phyloP scores from a whole-genome alignment of 2,329 filamentous ascomycete genomes.

The Pyrenophora seminiperda region DNA sequence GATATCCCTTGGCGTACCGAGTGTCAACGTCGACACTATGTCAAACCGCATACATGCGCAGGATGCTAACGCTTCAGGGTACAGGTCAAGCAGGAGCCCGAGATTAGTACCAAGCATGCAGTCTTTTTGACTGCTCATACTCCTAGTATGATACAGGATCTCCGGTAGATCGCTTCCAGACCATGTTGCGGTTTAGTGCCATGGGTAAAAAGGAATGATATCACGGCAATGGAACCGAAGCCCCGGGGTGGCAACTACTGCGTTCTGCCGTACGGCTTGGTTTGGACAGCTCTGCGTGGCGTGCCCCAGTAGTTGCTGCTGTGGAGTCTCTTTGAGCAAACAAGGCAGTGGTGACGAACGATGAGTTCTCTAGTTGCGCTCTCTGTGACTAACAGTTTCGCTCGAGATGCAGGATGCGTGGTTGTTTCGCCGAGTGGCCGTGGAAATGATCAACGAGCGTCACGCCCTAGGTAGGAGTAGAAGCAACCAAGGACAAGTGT shows the following conservation, averaged over 20 bases:
- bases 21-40: background rate
- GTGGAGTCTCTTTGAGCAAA: slow-evolving; percentile 1
- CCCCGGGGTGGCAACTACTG: background rate
- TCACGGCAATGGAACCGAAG: background rate
- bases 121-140: no score
- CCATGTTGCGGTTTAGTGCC: background rate
- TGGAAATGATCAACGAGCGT: slow-evolving; percentile 11
- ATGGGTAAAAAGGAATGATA: background rate
- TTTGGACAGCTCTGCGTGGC: slow-evolving; percentile 6
- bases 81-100: background rate
- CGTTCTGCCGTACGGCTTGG: slow-evolving; percentile 15
- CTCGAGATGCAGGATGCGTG: slow-evolving; percentile 17
- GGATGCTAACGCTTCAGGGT: background rate
- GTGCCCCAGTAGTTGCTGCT: slow-evolving; percentile 5
- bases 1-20: background rate
- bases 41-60: background rate
- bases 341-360: slow-evolving; percentile 10
- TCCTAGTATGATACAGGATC: background rate
- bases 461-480: no score
- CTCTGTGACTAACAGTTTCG: slow-evolving; percentile 5
- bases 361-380: slow-evolving; percentile 18
- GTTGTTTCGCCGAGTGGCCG: slow-evolving; percentile 8
- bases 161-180: background rate
- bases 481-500: slow-evolving; percentile 30
- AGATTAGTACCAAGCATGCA: background rate